A percentile compares a stretch with the other conserved stretches of the same genome.
These are phyloP conservation scores for Metarhizium anisopliae DNA, from an alignment of 2,329 filamentous ascomycete species.

Conservation along the genomic window DNA sequence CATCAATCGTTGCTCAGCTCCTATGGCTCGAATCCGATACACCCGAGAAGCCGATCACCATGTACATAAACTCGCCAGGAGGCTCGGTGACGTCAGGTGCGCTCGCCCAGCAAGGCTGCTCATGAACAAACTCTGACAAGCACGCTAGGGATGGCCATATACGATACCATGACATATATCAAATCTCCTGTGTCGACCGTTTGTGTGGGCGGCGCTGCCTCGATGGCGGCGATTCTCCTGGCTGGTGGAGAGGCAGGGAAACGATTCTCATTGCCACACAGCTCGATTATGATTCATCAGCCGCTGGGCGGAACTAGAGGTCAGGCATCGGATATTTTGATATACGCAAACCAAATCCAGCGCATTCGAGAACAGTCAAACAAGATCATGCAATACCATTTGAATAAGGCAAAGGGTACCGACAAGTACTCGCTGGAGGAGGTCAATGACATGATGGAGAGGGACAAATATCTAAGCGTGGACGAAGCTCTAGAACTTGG, in stretches of 20 bases:
- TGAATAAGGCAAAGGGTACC: constrained; percentile 66
- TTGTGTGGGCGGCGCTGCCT: constrained; percentile 87
- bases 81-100: constrained; percentile 71
- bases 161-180: constrained; percentile 99
- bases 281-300: constrained; percentile 94
- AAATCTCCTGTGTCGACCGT: constrained; percentile 87
- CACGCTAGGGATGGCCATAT: constrained; percentile 64
- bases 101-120: constrained; percentile 1
- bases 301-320: constrained; percentile 66
- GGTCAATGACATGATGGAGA: constrained; percentile 91
- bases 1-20: constrained; percentile 90
- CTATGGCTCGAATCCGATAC: constrained; percentile 97
- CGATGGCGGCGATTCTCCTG: constrained; percentile 86
- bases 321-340: constrained; percentile 74
- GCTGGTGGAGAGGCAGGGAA: constrained; percentile 79
- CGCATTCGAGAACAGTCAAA: constrained; percentile 79
- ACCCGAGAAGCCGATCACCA: constrained; percentile 86
- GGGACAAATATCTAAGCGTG: constrained; percentile 88
- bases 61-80: constrained; percentile 96
- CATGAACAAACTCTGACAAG: not conserved
- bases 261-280: constrained; percentile 84
- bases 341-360: constrained; percentile 95
- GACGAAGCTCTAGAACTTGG: constrained; percentile 83
- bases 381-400: constrained; percentile 76
- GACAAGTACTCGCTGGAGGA: constrained; percentile 74